phyloP scores from a whole-genome alignment of 805 yeast species.

The Lachancea sp. region DNA sequence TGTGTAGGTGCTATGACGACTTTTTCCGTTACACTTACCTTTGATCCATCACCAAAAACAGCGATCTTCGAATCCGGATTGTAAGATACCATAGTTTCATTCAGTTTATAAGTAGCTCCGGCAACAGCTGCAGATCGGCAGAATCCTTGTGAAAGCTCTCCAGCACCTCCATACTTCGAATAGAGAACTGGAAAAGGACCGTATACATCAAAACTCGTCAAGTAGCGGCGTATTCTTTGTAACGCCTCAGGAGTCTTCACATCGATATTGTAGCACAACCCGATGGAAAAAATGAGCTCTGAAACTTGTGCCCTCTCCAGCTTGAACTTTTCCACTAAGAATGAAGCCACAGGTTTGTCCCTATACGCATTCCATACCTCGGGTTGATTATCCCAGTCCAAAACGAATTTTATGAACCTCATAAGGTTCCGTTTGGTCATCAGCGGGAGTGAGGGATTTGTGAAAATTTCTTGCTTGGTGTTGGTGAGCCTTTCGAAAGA shows the following conservation, averaged over 20 bases:
- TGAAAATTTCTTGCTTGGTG: conserved; percentile 88
- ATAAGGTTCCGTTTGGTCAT: conserved; percentile 70
- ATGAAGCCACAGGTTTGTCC: conserved; percentile 49
- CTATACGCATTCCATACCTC: conserved; percentile 52
- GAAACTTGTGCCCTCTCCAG: conserved; percentile 67
- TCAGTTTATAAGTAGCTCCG: conserved; percentile 86
- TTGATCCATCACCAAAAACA: conserved; percentile 65
- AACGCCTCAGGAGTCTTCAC: conserved; percentile 70
- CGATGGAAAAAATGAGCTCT: conserved; percentile 83
- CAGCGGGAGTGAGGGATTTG: conserved; percentile 72
- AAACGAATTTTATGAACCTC: conserved; percentile 86
- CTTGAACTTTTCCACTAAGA: conserved; percentile 59
- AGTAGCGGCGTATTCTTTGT: conserved; percentile 73
- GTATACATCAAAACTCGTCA: conserved; percentile 80
- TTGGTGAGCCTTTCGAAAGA: conserved; percentile 78
- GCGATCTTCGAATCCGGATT: conserved; percentile 67
- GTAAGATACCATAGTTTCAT: conserved; percentile 56
- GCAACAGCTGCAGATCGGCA: conserved; percentile 98
- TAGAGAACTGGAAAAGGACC: conserved; percentile 91
- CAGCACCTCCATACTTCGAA: conserved; percentile 92
- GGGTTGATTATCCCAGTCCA: conserved; percentile 57
- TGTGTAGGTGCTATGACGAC: conserved; percentile 71
- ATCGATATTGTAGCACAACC: conserved; percentile 57
- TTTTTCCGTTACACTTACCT: conserved; percentile 71
- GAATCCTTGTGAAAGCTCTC: conserved; percentile 93